Percentiles rank a stretch among this genome's conserved stretches.
These are phyloP conservation scores for Tranzscheliella williamsii DNA, from an alignment of 1,284 basidiomycete genomes.

Conservation along the genomic window DNA sequence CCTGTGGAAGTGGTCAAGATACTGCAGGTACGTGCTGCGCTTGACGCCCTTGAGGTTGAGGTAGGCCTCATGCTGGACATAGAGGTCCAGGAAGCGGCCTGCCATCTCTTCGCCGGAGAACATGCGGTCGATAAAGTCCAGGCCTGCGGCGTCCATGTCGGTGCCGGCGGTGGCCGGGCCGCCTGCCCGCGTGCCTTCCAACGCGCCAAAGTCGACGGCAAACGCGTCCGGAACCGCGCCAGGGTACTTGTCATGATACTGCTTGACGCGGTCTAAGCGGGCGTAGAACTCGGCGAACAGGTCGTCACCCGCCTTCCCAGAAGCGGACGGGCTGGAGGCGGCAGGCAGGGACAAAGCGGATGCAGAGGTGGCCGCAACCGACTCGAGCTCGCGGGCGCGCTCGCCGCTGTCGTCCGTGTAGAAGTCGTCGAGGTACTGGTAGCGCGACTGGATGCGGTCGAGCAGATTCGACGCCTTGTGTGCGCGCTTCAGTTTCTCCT, in stretches of 20 bases:
- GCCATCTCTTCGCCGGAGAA: conserved; percentile 83
- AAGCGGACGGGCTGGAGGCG: conserved; percentile 59
- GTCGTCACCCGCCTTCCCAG: conserved; percentile 14
- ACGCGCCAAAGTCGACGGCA: conserved; percentile 50
- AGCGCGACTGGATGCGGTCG: conserved; percentile 75
- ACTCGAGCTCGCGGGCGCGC: conserved; percentile 63
- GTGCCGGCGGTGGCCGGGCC: conserved; percentile 12
- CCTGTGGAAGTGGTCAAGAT: conserved; percentile 69
- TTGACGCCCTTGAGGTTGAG: conserved; percentile 74
- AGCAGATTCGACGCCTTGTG: conserved; percentile 85
- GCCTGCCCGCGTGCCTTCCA: conserved; percentile 31
- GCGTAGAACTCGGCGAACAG: conserved; percentile 72
- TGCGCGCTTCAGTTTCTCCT: conserved; percentile 72
- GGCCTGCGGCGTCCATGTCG: conserved; percentile 10
- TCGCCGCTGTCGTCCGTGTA: conserved; percentile 63
- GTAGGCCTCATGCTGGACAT: conserved; percentile 83
- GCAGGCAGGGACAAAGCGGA: too few relatives aligned
- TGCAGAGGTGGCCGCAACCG: conserved; percentile 39
- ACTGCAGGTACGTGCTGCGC: conserved; percentile 89
- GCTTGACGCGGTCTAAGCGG: conserved; percentile 88
- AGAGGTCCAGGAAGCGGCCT: conserved; percentile 91
- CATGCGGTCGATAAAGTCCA: conserved; percentile 52
- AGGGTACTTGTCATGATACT: conserved; percentile 94
- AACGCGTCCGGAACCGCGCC: conserved; percentile 66
- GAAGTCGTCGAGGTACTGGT: conserved; percentile 48